These are phyloP conservation scores for Wickerhamiella sergipiensis DNA, from an alignment of 805 yeast species.

Conservation along the genomic window DNA sequence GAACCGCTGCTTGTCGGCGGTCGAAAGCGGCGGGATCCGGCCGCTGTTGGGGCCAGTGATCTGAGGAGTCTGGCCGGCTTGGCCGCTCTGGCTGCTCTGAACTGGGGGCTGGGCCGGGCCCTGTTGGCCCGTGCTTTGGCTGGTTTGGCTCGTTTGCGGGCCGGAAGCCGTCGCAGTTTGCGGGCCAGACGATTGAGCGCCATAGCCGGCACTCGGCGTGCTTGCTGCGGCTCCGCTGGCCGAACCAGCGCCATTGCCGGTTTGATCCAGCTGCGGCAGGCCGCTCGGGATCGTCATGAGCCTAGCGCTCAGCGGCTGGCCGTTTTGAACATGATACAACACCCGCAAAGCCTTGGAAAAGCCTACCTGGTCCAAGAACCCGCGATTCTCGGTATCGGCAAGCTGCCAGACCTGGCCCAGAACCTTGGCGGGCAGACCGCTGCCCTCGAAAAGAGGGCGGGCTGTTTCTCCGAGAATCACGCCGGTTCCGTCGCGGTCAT, in stretches of 20 bases:
- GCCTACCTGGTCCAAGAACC: constrained; percentile 66
- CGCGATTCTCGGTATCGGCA: constrained; percentile 81
- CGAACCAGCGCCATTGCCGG: constrained; percentile 1
- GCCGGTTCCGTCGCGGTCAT: constrained; percentile 71
- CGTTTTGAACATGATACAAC: constrained; percentile 76
- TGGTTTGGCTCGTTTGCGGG: no score
- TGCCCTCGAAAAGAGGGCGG: constrained; percentile 67
- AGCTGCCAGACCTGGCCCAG: constrained; percentile 90
- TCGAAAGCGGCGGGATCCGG: constrained; percentile 24
- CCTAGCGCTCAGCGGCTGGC: constrained; percentile 41
- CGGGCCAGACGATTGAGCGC: no score
- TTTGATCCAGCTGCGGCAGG: constrained; percentile 41
- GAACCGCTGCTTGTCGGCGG: constrained; percentile 26
- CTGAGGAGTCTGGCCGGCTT: constrained; percentile 1
- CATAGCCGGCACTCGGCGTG: no score
- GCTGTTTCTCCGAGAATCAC: constrained; percentile 81
- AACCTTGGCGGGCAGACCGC: constrained; percentile 63
- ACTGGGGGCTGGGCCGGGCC: constrained; percentile 3
- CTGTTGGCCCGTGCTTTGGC: background rate
- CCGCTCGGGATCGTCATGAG: constrained; percentile 46
- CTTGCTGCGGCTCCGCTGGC: no score
- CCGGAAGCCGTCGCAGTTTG: no score
- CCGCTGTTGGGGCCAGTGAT: constrained; percentile 8
- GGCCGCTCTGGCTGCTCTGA: no score
- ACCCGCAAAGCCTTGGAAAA: constrained; percentile 79